These are phyloP conservation scores for Blastocystis sp. DNA, from an alignment of 352 stramenopile genomes.

Conservation along the genomic window DNA sequence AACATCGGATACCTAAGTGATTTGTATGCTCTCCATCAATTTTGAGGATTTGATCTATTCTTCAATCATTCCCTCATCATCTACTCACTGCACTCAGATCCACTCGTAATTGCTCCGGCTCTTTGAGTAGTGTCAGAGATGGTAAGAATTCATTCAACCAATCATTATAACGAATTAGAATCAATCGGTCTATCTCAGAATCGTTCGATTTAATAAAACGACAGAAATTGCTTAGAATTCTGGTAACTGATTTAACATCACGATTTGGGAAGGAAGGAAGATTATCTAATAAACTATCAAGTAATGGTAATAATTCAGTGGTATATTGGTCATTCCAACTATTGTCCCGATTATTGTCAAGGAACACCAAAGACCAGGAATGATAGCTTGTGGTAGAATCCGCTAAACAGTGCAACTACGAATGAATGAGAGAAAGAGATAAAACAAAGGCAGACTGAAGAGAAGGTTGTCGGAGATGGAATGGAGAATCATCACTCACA, in stretches of 20 bases:
- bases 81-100: not conserved
- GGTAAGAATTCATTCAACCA: constrained; percentile 3
- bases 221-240: not conserved
- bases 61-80: not conserved
- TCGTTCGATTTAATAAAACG: not conserved
- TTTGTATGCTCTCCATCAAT: not conserved
- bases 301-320: not conserved
- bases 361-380: not conserved
- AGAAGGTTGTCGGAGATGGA: no score
- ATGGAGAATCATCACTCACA: no score
- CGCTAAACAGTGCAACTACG: not conserved
- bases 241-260: not conserved
- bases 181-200: not conserved
- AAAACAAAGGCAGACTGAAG: not conserved
- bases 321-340: not conserved
- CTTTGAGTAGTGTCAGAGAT: not conserved
- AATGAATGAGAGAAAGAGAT: not conserved
- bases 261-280: not conserved
- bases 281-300: not conserved
- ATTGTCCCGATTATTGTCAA: not conserved
- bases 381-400: not conserved
- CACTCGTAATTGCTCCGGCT: not conserved
- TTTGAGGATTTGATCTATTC: not conserved
- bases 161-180: not conserved
- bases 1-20: not conserved